Base-by-base conservation (phyloP, 305 asterid species). In the Nicotiana rustica region DNA sequence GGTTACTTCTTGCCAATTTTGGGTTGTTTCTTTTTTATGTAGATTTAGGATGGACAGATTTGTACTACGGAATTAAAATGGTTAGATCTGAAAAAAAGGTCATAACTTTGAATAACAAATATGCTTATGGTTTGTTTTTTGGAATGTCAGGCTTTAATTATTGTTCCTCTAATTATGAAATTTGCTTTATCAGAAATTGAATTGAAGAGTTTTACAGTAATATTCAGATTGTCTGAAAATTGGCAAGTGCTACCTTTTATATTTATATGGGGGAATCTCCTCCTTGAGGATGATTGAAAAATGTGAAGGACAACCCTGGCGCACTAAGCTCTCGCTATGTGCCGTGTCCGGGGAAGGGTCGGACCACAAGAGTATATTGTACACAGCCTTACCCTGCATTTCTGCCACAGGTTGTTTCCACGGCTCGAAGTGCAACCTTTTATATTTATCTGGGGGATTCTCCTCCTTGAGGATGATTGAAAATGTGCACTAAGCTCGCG, bases 81-180 rank as follows among this genome's bases (percentile, higher is more conserved):
- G 79, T 73, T 90, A 89, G 94, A 92, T 91, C 93, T 88, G 86
- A 33, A 83, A 68, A 73, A 55, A 49, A 80, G 35, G 80, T 12
- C 15, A 78, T 44, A 17, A 18, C 84, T 86, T 84, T 86, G 82
- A 87, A 85, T 1, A 44, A 41, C n/a, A 69, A 21, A 13, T 47
- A 12, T 38, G 21, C 52, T 56, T 5, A 14, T 67, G 35, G 35
- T 55, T 55, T 44, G 19, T 81, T 49, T 6, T 25, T 19, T 35
- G 47, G n/a, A 61, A 10, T 49, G n/a, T 67, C 13, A 14, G 10
- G 65, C 29, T 56, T 14, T 38, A 25, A 17, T 59, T 80, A 78
- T 13, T 41, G 55, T 67, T 36, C 47, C 36, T 12, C 21, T 8
- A 41, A 41, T 41, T 41, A 33, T 9, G 69, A 67, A 64, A 47